Percentiles rank a stretch among this genome's conserved stretches.
These are phyloP conservation scores for Asterophora lycoperdoides DNA, from an alignment of 768 basidiomycete species.

Conservation along the genomic window DNA sequence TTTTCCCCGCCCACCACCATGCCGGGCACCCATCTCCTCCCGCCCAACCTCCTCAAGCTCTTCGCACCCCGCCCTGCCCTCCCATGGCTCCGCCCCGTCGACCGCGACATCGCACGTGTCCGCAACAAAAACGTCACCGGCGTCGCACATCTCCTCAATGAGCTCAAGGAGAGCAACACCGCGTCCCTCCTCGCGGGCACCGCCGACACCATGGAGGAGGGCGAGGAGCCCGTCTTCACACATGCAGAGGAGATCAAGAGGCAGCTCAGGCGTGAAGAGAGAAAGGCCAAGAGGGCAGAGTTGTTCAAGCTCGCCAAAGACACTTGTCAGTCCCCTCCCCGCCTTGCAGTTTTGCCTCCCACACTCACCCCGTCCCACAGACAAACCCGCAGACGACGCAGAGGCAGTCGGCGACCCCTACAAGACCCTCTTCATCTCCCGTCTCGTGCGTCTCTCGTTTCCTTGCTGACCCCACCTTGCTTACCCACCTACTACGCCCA, in stretches of 20 bases:
- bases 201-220: conserved; percentile 75
- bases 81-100: conserved; percentile 81
- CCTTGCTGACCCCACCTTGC: neutral
- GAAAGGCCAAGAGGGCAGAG: conserved; percentile 71
- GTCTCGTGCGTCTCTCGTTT: conserved; percentile 54
- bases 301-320: conserved; percentile 80
- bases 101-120: conserved; percentile 76
- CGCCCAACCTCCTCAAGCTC: conserved; percentile 93
- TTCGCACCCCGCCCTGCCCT: conserved; percentile 92
- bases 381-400: conserved; percentile 88
- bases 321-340: conserved; percentile 57
- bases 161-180: conserved; percentile 76
- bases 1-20: conserved; percentile 20
- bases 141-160: conserved; percentile 69
- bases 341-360: conserved; percentile 6
- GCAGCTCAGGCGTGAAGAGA: conserved; percentile 71
- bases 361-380: conserved; percentile 37
- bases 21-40: conserved; percentile 84
- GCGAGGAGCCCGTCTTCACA: conserved; percentile 77
- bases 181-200: conserved; percentile 56
- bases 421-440: conserved; percentile 95
- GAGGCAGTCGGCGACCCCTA: conserved; percentile 96
- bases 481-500: conserved; percentile 9
- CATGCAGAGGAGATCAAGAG: conserved; percentile 80
- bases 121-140: conserved; percentile 66